Evolutionary conservation across 768 basidiomycete genomes (phyloP), one percentile per base, ranked within the genome.

Genomic region (Austroboletus festivus): DNA sequence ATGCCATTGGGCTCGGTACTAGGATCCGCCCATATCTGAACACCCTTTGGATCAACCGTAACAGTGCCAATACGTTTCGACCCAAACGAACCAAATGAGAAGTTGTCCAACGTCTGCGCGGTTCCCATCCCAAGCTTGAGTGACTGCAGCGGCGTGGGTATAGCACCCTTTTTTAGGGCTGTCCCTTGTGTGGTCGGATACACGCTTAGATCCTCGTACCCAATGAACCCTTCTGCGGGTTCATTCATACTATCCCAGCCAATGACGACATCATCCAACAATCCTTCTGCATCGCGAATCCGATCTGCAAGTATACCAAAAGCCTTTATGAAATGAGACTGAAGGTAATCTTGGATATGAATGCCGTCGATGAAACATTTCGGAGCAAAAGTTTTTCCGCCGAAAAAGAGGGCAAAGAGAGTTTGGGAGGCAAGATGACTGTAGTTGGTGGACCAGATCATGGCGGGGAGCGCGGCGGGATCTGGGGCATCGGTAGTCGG

Each of bases 221-320:
- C 81, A 30, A 83, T 57, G 37, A 68, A 74, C 0, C 96, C 96
- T 56, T 94, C 89, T 31, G 82, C 83, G 0, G 96, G 95, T 66
- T 99, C 96, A 65, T 99, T 98, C 68, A 97, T 71, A 57, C 84
- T 86, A 63, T 99, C 96, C 96, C 95, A 98, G 0, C 96, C 96
- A 41, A 98, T 85, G 11, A 99, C 79, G 55, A 92, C 93, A 34
- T 83, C 82, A 24, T 98, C 93, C 19, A 89, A 64, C 31, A 97
- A 67, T 28, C 80, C 85, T 0, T 86, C 87, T 0, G 83, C 84
- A n/a, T 82, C 82, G 5, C 75, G 71, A 44, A 96, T 84, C 30
- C 79, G 75, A 63, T 91, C 85, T 0, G 88, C 91, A 22, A 96
- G 76, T 34, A 72, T 71, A 3, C 83, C 87, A 54, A 89, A 80